These are phyloP conservation scores for Pseudoperonospora humuli DNA, from an alignment of 352 stramenopile genomes.

Conservation along the genomic window DNA sequence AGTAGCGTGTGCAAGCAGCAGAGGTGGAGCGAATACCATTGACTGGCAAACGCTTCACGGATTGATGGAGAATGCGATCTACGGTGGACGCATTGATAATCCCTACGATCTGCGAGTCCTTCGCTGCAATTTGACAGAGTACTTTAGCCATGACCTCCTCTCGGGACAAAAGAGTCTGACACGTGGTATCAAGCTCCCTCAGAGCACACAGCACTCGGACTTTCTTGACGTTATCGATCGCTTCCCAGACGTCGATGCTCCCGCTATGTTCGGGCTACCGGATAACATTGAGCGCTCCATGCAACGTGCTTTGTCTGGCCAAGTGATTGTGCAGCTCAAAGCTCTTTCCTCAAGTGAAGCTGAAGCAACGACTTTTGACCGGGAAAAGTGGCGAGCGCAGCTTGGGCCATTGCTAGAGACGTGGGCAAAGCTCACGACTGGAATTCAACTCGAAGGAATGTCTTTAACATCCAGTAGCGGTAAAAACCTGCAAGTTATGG, in stretches of 20 bases:
- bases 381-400: too few species aligned
- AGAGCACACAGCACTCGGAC: slow-evolving; percentile 52
- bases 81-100: slow-evolving; percentile 92
- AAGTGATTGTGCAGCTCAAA: slow-evolving; percentile 85
- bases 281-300: slow-evolving; percentile 93
- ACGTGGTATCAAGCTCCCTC: slow-evolving; percentile 65
- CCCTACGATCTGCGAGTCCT: slow-evolving; percentile 91
- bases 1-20: too few species aligned
- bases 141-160: slow-evolving; percentile 81
- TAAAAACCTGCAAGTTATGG: too few species aligned
- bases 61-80: slow-evolving; percentile 94
- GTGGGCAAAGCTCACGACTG: too few species aligned
- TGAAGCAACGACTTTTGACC: slow-evolving; percentile 76
- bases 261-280: slow-evolving; percentile 86
- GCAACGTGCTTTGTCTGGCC: slow-evolving; percentile 79
- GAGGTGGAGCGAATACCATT: too few species aligned
- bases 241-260: slow-evolving; percentile 64
- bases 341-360: slow-evolving; percentile 65
- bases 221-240: slow-evolving; percentile 66
- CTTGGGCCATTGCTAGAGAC: too few species aligned
- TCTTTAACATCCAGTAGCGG: too few species aligned
- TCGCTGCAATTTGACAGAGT: slow-evolving; percentile 75
- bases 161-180: slow-evolving; percentile 50
- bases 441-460: too few species aligned
- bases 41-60: slow-evolving; percentile 90